phyloP scores from a whole-genome alignment of 148 eudicot species.

The Fagopyrum tataricum region DNA sequence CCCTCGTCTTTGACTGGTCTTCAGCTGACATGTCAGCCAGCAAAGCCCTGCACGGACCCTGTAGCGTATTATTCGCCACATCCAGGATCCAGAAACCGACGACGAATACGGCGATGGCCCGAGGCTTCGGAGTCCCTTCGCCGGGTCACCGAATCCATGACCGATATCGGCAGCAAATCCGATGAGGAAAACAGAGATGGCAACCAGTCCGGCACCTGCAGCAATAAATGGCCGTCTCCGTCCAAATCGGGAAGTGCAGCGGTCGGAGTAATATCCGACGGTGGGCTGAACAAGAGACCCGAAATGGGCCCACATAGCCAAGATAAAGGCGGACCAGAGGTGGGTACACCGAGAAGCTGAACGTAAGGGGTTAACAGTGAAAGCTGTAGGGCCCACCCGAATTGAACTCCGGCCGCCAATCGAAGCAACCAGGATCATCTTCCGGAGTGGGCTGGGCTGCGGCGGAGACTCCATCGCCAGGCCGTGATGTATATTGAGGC shows the following conservation, averaged over 20 bases:
- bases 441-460: conserved; percentile 20
- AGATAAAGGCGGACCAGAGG: conserved; percentile 42
- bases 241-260: conserved; percentile 39
- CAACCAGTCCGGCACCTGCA: conserved; percentile 34
- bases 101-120: conserved; percentile 44
- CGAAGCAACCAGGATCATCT: conserved; percentile 36
- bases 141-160: conserved; percentile 28
- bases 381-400: conserved; percentile 57
- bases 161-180: conserved; percentile 56
- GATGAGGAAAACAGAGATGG: conserved; percentile 33
- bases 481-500: neutral
- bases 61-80: conserved; percentile 49
- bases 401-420: conserved; percentile 54
- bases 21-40: conserved; percentile 38
- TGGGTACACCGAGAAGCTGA: conserved; percentile 45
- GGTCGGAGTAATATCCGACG: conserved; percentile 45
- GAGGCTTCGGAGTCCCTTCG: conserved; percentile 21
- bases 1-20: conserved; percentile 27
- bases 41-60: conserved; percentile 50
- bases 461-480: neutral
- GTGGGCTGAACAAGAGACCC: conserved; percentile 50
- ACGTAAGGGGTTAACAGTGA: conserved; percentile 51
- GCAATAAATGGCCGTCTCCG: conserved; percentile 48
- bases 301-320: conserved; percentile 57
- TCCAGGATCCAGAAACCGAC: conserved; percentile 56